Base-by-base conservation (phyloP, 108 stramenopile genomes). In the Skeletonema costatum region DNA sequence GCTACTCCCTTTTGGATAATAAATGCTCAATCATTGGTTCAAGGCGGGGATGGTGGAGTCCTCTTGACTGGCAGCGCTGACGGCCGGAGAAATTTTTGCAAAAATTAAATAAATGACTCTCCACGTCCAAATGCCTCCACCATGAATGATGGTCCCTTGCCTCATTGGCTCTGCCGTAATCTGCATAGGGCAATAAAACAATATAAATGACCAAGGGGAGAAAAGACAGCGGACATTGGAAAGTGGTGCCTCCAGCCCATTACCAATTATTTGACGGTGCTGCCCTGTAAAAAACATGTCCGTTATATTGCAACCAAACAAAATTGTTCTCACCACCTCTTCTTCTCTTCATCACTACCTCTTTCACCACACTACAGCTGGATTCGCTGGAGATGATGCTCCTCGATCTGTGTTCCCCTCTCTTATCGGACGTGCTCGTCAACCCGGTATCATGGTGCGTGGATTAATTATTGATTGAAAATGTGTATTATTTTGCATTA, bases 331-430 rank as follows among this genome's bases (percentile, higher is more conserved):
- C 50, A 51, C 50, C 50, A 19, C 50, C 50, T 51, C 50, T 77
- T 50, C 39, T 25, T 60, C 13, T 60, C 46, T 14, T 76, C 35
- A 14, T 2, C 61, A 32, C 53, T 29, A 17, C 51, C 19, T 59
- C 39, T 14, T 3, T 2, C 61, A 32, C 62, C 41, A 64, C 33
- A 71, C 30, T 13, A 77, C 84, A 93, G 93, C 96, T 74, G 96
- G 96, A 77, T 97, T 97, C 78, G 93, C 96, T 74, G 96, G 96
- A 88, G 96, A 97, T 72, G 96, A 97, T 72, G 96, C 96, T 62
- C 96, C 98, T 51, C 96, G 97, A 72, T 96, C 96, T 68, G 98
- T 98, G 46, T 98, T 98, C 86, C 98, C 97, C 68, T 96, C 97
- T 58, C 88, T 98, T 70, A 97, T 98, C 62, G 98, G 98, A 76